Evolutionary conservation across 2,329 filamentous ascomycete species (phyloP), one percentile per base, ranked within the genome.

Genomic region (Trichoderma sp.): DNA sequence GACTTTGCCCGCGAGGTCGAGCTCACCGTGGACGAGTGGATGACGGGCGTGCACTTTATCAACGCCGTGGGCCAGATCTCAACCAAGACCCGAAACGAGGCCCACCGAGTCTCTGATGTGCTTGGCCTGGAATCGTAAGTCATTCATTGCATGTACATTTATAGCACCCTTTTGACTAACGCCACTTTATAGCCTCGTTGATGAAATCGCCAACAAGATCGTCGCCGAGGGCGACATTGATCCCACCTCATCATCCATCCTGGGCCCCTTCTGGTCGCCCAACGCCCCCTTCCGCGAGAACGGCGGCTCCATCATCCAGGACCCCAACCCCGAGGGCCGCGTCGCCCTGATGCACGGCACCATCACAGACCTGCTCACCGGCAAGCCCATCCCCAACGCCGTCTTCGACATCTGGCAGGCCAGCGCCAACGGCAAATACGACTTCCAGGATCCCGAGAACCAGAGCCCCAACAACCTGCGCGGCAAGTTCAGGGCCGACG

Each of bases 341-440:
- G 81, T 88, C 64, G 86, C 86, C 64, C 84, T 85, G 73, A 91
- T 93, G 88, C 89, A 92, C 83, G 91, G 91, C 73, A 82, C 85
- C 58, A 86, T 93, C 76, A 85, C 80, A 60, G 89, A 92, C 76
- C 82, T 90, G 73, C 82, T 87, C 72, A 91, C 89, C 70, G 87
- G 88, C 76, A 86, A 87, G 81, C 88, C 88, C 71, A 89, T 93
- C 75, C 85, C 85, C 67, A 83, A 84, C 75, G 91, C 90, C 73
- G 88, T 92, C 72, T 88, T 93, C 75, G 91, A 93, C 77, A 90
- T 93, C 83, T 93, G 91, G 91, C 89, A 93, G 78, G 90, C 91
- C 62, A 90, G 87, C 73, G 84, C 89, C 79, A 93, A 92, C 81
- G 91, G 90, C 78, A 89, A 90, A 77, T 93, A 93, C 83, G 90